Conservation (phyloP, 495 filamentous ascomycete species). For the Talaromyces adpressus region DNA sequence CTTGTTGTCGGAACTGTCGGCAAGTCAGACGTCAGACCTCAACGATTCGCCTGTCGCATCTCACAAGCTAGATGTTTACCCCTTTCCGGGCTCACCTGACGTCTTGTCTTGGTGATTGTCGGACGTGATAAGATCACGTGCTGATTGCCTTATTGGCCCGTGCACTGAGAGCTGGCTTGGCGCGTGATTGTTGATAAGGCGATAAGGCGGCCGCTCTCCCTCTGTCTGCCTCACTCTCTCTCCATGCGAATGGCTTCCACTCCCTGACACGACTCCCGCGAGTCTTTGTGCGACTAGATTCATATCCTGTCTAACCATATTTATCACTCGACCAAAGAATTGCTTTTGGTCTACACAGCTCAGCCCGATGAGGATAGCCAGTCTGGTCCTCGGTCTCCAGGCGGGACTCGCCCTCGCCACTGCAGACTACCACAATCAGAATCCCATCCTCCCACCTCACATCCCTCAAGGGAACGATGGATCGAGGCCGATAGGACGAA, state of each 20-base stretch:
- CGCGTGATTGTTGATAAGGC: background rate
- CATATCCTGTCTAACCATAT: background rate
- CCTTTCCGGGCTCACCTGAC: no score
- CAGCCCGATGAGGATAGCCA: slow-evolving; percentile 28
- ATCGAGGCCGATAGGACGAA: background rate
- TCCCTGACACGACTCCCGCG: background rate
- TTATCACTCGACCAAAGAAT: background rate
- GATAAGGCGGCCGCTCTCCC: background rate
- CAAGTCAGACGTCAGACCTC: no score
- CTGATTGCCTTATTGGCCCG: background rate
- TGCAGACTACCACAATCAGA: slow-evolving; percentile 1
- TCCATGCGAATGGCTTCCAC: background rate
- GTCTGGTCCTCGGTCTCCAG: slow-evolving; percentile 83
- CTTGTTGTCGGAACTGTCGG: no score
- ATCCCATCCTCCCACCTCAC: slow-evolving; percentile 6
- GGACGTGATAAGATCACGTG: slow-evolving; percentile 7
- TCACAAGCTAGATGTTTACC: no score
- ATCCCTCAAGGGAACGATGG: slow-evolving; percentile 2
- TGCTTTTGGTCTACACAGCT: background rate
- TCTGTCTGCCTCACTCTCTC: background rate
- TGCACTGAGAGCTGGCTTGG: background rate
- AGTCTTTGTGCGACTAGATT: background rate
- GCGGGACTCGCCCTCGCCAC: slow-evolving; percentile 23
- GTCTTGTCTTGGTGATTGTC: no score
- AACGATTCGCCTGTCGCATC: no score